Evolutionary conservation across 2,329 filamentous ascomycete genomes (phyloP), one percentile per base, ranked within the genome.

Genomic region (Ascocoryne sarcoides): DNA sequence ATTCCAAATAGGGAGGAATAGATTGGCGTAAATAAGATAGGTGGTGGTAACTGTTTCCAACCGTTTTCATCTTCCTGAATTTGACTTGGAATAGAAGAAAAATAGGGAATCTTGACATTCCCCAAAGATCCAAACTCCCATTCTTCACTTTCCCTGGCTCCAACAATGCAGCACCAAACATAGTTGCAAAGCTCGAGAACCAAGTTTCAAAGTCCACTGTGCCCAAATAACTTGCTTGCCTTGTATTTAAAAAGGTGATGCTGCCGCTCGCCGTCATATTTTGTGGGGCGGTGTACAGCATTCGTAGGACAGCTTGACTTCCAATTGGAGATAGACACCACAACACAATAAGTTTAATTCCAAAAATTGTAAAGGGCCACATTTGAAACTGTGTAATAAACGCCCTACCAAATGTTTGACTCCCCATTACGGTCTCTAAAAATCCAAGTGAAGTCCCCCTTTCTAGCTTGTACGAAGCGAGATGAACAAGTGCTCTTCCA

Each of bases 1-100:
- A 54, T 47, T 3, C 51, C 51, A 14, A 54, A 51, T 3, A 52
- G 34, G 5, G 51, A 54, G 3, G 47, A 44, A 21, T 49, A 51
- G 2, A 15, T 38, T 2, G 41, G 30, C 3, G 31, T 30, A 19
- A 37, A 47, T n/a, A n/a, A n/a, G n/a, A n/a, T n/a, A 18, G 4
- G 15, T 32, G 29, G 12, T 3, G 47, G 44, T 5, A 50, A 32
- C 12, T 37, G 28, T 10, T 23, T 39, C 48, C 49, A 53, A 9
- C 51, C 51, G 23, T 50, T 43, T 5, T 32, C 34, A 26, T 49
- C 46, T 28, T 42, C 7, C 2, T 29, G 16, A 8, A 49, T 30
- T 15, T 32, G 10, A 15, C 46, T 43, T 4, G 37, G 33, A 14
- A 54, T 38, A 15, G 23, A 40, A 2, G 51, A 49, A 10, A 49